Evolutionary conservation across 257 asterid species (phyloP), one percentile per base, ranked within the genome.

Genomic region (Solanum ossicruentum): DNA sequence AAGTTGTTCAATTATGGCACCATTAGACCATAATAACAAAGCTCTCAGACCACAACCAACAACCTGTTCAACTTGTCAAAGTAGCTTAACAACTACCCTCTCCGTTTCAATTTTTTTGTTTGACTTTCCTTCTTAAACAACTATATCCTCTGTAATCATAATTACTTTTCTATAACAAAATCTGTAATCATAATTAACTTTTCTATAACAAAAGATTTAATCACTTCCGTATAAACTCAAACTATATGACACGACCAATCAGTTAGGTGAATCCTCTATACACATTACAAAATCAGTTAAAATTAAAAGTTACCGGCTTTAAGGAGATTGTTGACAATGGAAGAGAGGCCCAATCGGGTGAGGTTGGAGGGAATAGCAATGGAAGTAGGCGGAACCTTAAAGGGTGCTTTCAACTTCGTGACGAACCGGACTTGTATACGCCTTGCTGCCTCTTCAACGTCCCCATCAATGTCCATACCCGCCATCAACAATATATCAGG

Each of bases 341-440:
- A 85, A 41, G 98, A 95, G 41, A 95, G 98, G 60, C 97, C 92
- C 10, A 85, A 88, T 52, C 98, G 96, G 60, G 96, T 91, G 84
- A 93, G 89, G 52, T 90, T 92, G 36, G 98, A 87, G 36, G 98
- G 98, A 83, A 95, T 93, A 89, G 98, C 86, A 85, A 95, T 91
- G 58, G 98, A 89, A 80, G 86, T 52, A n/a, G 88, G 88, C 80
- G 92, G 92, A 28, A 85, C 87, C 81, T 89, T 90, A 84, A 91
- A 93, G 39, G 92, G 94, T 0, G 88, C 86, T 70, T 90, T 89
- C 71, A 95, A 90, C 90, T 92, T 93, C 81, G 98, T 95, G 3
- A 91, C 86, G 85, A 95, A 95, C 69, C 98, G 94, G 66, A 93
- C 98, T 81, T 93, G 93, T 79, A 95, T 88, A 58, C 95, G 92